These are phyloP conservation scores for Protostelium mycophagum DNA, from an alignment of 78 protist species.

Conservation along the genomic window DNA sequence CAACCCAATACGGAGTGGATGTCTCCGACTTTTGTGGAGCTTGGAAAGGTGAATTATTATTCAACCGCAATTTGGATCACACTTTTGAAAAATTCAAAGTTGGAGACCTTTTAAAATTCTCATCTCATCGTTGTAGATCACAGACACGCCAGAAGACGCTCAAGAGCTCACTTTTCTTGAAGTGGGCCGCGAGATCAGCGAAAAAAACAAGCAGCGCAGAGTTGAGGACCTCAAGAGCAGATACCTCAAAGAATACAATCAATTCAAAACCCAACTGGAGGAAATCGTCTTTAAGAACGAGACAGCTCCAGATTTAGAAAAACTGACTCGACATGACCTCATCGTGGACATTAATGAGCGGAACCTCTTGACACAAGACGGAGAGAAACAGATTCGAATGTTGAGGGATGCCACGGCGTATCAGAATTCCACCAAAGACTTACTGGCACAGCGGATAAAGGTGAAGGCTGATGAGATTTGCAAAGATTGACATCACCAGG, in stretches of 20 bases:
- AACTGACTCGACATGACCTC: neutral
- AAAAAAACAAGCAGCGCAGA: neutral
- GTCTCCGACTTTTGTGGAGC: neutral
- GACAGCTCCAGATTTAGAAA: neutral
- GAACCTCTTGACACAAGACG: neutral
- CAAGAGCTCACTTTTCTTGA: neutral
- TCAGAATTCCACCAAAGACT: neutral
- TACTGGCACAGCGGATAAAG: neutral
- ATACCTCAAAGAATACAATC: neutral
- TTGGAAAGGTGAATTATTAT: neutral
- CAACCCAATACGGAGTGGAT: neutral
- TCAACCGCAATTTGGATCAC: too few relatives aligned
- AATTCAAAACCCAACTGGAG: neutral
- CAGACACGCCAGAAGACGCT: neutral
- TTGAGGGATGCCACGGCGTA: neutral
- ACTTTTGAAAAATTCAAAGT: too few relatives aligned
- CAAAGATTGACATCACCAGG: neutral
- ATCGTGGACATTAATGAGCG: neutral
- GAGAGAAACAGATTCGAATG: neutral
- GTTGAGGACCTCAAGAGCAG: neutral
- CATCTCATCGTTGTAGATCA: neutral
- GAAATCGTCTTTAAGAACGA: neutral
- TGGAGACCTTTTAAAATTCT: neutral
- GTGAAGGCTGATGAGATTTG: neutral
- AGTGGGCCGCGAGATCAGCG: neutral